Conservation (phyloP, 2,329 filamentous ascomycete species). For the Curvularia sp. region DNA sequence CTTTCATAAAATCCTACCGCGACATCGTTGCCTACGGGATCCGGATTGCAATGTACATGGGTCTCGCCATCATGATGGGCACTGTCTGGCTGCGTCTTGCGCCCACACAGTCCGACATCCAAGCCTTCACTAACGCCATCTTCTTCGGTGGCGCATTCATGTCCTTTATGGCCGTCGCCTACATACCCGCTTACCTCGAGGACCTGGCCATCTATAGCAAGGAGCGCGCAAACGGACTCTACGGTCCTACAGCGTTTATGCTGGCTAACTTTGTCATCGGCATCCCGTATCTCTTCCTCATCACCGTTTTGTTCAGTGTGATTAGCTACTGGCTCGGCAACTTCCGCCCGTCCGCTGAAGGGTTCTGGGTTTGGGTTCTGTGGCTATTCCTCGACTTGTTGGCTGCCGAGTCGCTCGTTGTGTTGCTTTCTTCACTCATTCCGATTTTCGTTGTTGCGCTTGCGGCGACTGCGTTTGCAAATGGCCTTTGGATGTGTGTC, state of each 20-base stretch:
- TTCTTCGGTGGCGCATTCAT: conserved; percentile 62
- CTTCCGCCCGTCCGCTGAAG: conserved; percentile 68
- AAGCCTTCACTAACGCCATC: conserved; percentile 82
- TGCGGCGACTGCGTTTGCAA: conserved; percentile 81
- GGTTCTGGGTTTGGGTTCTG: conserved; percentile 80
- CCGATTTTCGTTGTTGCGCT: conserved; percentile 82
- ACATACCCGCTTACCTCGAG: conserved; percentile 83
- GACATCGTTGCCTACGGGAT: conserved; percentile 86
- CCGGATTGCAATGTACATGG: conserved; percentile 80
- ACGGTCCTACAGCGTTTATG: conserved; percentile 75
- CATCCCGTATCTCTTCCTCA: conserved; percentile 80
- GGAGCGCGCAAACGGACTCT: conserved; percentile 82
- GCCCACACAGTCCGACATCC: conserved; percentile 73
- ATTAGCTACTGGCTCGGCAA: conserved; percentile 82
- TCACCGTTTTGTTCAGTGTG: conserved; percentile 75
- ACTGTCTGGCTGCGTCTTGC: conserved; percentile 82
- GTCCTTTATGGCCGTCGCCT: conserved; percentile 70
- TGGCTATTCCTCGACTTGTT: conserved; percentile 87
- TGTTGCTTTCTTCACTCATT: conserved; percentile 74
- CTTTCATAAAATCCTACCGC: conserved; percentile 82
- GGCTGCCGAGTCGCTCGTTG: conserved; percentile 81
- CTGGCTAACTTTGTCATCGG: conserved; percentile 83
- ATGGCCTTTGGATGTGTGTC: conserved; percentile 89
- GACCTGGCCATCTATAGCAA: conserved; percentile 76
- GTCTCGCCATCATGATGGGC: conserved; percentile 84